These are phyloP conservation scores for Apiotrichum gamsii DNA, from an alignment of 1,284 basidiomycete species.

Conservation along the genomic window DNA sequence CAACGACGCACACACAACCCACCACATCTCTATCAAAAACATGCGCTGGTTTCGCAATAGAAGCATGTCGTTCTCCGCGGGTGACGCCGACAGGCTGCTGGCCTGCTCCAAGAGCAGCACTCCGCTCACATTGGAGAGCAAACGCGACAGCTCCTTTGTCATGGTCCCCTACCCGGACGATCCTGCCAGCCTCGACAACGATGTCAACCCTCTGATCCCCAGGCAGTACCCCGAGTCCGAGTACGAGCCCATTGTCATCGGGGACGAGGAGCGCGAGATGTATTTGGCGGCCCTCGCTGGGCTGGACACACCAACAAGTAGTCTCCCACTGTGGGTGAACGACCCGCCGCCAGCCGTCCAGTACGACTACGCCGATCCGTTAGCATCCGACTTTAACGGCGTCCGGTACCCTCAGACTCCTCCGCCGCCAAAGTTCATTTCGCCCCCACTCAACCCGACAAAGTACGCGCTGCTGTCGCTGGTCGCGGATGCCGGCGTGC, in stretches of 20 bases:
- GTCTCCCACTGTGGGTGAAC: slow-evolving; percentile 34
- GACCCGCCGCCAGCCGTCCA: slow-evolving; percentile 27
- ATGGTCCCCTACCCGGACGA: too few species aligned
- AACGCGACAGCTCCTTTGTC: too few species aligned
- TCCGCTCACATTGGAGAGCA: too few species aligned
- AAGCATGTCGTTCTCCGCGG: too few species aligned
- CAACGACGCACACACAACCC: too few species aligned
- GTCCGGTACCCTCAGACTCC: slow-evolving; percentile 4
- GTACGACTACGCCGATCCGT: neutral
- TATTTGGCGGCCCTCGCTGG: slow-evolving; percentile 39
- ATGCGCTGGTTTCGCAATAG: too few species aligned
- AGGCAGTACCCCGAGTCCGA: slow-evolving; percentile 28
- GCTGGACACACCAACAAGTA: slow-evolving; percentile 20
- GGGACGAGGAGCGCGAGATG: slow-evolving; percentile 34
- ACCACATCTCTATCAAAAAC: too few species aligned
- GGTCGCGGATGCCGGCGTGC: slow-evolving; percentile 16
- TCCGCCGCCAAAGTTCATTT: neutral
- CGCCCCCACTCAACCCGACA: neutral
- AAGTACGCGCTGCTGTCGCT: slow-evolving; percentile 33
- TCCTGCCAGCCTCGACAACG: too few species aligned
- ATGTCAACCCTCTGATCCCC: too few species aligned
- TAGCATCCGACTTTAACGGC: too few species aligned
- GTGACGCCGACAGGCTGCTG: too few species aligned
- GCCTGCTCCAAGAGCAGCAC: too few species aligned
- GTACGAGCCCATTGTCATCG: slow-evolving; percentile 31